Evolutionary conservation across 2,329 filamentous ascomycete species (phyloP), one percentile per base, ranked within the genome.

Genomic region (Fusarium chlamydosporum): DNA sequence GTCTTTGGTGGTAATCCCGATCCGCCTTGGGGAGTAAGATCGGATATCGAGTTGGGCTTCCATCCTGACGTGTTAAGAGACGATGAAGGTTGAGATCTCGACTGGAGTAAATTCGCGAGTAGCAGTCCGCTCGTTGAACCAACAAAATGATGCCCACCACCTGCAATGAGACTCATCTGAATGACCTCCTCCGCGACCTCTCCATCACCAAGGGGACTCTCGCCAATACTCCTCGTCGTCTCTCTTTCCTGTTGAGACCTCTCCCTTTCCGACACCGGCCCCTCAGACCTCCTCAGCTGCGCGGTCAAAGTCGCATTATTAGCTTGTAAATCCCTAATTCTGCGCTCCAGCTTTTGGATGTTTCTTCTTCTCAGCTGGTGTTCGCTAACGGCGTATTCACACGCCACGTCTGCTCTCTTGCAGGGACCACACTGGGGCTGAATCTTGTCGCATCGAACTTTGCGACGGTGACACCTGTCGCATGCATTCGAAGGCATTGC

Each of bases 161-260:
- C 81, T 6, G 80, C 81, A 35, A 76, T 80, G 16, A 79, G 74
- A 8, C 80, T 81, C n/a, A 82, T 72, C 55, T 79, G 79, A 0
- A 80, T 79, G n/a, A 83, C 79, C 56, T 83, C 79, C 29, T 78
- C 78, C 0, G 79, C 76, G 4, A 81, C 76, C 23, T 80, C 78
- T 7, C 51, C 68, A 37, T 72, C 69, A 5, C 58, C 55, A 0
- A 46, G 53, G 1, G 59, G 47, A 48, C 60, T 61, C 5, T 55
- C 56, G 7, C 40, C 58, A 35, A 41, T 58, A 46, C 16, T 55
- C 37, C 61, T 54, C 3, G 33, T 12, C 18, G 6, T 35, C 0
- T 13, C 51, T 20, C 51, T 37, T 50, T 37, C 46, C 10, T 23
- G 20, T 34, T 20, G 43, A 15, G 27, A 15, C 8, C 4, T 2